Evolutionary conservation across 129 eudicot genomes (phyloP), one percentile per base, ranked within the genome.

Genomic region (Artemisia argyi): DNA sequence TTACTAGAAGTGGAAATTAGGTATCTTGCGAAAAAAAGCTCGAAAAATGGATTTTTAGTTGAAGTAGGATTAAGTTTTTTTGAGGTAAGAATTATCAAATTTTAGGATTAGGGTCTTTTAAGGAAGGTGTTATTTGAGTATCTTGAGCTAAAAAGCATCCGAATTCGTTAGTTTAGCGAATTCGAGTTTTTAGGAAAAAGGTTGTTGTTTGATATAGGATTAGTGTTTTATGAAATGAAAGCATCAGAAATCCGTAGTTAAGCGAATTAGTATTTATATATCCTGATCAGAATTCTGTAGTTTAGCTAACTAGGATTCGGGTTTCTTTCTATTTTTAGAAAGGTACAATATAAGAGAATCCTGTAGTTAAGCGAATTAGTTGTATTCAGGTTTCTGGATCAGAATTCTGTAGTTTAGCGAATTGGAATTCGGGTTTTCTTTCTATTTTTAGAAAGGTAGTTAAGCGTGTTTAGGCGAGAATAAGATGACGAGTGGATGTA

Each of bases 401-500:
- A 35, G 44, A 35, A 35, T 35, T 35, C 44, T 5, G 8, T 35
- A 35, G 44, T 39, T 39, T 6, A 39, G 57, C 57, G 57, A 52
- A 52, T 52, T 52, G 57, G 28, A 14, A 10, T 66, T 66, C 16
- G 19, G 13, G 13, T 20, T 66, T 12, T 48, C 30, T 55, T 16
- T 18, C 28, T 57, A 57, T 10, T 15, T 2, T 15, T 4, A 15
- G 20, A 53, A 15, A 18, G 63, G 20, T 9, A 39, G 44, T 39
- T 39, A 39, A 39, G 44, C 44, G 44, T 39, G 9, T 39, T 39
- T 39, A 39, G 44, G 44, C 2, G 44, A 39, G 44, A 39, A 39
- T 39, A 2, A 61, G 76, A 77, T 77, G 81, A 64, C 72, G 63
- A 83, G 88, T 72, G 84, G 92, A 30, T 86, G 97, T 68, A 95